phyloP scores from a whole-genome alignment of 441 rosid genomes.

The Brassica balearica region DNA sequence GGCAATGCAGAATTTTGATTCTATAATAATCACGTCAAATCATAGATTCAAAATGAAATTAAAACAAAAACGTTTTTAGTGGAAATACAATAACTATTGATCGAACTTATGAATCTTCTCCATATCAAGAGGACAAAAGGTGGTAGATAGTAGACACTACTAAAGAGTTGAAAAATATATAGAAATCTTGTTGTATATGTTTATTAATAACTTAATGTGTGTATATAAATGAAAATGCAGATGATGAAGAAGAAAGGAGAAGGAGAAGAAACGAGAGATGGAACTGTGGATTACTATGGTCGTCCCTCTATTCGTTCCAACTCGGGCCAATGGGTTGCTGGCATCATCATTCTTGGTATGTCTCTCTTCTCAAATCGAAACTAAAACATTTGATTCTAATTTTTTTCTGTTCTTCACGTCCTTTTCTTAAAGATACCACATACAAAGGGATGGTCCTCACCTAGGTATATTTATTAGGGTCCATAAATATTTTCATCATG shows the following conservation, averaged over 20 bases:
- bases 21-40: background rate
- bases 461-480: conserved; percentile 25
- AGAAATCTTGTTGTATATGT: background rate
- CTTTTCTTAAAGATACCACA: conserved; percentile 40
- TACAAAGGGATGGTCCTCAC: conserved; percentile 30
- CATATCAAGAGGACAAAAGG: conserved; percentile 23
- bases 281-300: conserved; percentile 76
- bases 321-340: conserved; percentile 88
- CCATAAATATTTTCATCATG: conserved; percentile 14
- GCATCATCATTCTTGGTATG: conserved; percentile 78
- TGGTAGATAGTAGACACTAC: background rate
- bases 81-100: conserved; percentile 3
- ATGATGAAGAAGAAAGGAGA: conserved; percentile 52
- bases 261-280: conserved; percentile 65
- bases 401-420: conserved; percentile 33
- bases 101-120: background rate
- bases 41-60: background rate
- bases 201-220: background rate
- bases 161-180: conserved; percentile 5
- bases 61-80: background rate
- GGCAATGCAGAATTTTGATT: conserved; percentile 28
- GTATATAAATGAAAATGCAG: conserved; percentile 27
- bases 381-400: background rate
- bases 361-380: conserved; percentile 5
- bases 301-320: conserved; percentile 65